phyloP scores from a whole-genome alignment of 192 early-diverging fungal genomes.

The Backusella sp. region DNA sequence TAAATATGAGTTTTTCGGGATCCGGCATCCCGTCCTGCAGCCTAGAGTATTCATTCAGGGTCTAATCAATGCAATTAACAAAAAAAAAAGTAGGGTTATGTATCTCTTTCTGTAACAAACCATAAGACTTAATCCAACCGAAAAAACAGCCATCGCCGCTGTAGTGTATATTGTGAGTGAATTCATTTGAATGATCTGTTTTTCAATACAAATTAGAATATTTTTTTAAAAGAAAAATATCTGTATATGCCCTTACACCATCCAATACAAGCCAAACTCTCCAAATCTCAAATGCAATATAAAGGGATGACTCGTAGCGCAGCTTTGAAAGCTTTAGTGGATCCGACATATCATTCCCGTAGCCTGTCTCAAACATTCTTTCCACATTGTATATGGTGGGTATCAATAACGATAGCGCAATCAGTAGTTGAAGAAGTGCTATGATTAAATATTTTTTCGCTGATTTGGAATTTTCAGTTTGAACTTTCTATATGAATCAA shows the following conservation, averaged over 20 bases:
- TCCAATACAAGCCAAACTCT: conserved; percentile 4
- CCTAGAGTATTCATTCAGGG: background rate
- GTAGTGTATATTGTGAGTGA: background rate
- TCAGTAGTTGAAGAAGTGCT: background rate
- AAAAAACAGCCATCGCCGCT: background rate
- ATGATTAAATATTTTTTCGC: background rate
- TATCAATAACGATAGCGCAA: background rate
- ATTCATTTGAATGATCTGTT: conserved; percentile 10
- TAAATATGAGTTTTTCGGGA: background rate
- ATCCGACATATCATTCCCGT: background rate
- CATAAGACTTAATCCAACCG: background rate
- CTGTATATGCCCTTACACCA: background rate
- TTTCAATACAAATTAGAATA: background rate
- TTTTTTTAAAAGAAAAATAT: background rate
- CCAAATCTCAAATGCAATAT: conserved; percentile 8
- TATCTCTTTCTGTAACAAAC: background rate
- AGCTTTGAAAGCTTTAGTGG: background rate
- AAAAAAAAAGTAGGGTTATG: background rate
- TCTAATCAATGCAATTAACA: background rate
- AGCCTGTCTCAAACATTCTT: background rate
- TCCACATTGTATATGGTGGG: background rate
- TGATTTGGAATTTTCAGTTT: background rate
- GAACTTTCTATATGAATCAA: background rate
- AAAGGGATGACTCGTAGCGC: background rate
- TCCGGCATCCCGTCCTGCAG: background rate